phyloP scores from a whole-genome alignment of 2,329 filamentous ascomycete species.

The Monilinia polystroma region DNA sequence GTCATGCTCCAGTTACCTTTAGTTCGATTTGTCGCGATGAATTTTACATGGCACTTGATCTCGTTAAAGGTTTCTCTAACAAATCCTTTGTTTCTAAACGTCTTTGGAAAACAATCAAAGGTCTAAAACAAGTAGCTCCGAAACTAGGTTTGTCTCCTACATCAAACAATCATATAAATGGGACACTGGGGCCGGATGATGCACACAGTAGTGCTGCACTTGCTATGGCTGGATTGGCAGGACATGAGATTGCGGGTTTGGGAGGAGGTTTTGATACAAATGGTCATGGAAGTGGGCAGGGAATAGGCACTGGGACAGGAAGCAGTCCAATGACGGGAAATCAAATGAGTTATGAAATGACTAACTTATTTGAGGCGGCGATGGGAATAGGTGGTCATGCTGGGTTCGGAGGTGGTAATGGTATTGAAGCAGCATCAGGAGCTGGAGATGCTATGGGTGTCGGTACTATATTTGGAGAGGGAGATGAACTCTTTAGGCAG shows the following conservation, averaged over 20 bases:
- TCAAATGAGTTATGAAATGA: slow-evolving; percentile 42
- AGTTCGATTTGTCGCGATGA: slow-evolving; percentile 67
- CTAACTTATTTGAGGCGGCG: slow-evolving; percentile 40
- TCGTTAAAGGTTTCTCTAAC: slow-evolving; percentile 70
- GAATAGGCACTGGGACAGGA: slow-evolving; percentile 15
- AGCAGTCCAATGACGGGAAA: slow-evolving; percentile 39
- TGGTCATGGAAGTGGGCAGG: slow-evolving; percentile 20
- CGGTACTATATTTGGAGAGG: slow-evolving; percentile 39
- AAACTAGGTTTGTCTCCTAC: slow-evolving; percentile 53
- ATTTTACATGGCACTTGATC: slow-evolving; percentile 74
- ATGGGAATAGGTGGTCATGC: slow-evolving; percentile 34
- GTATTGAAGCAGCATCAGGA: slow-evolving; percentile 24
- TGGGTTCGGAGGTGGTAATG: slow-evolving; percentile 23
- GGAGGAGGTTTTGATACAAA: slow-evolving; percentile 24
- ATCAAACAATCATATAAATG: slow-evolving; percentile 2
- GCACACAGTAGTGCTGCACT: slow-evolving; percentile 53
- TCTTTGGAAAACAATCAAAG: slow-evolving; percentile 65
- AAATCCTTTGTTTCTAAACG: slow-evolving; percentile 71
- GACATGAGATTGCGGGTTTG: slow-evolving; percentile 38
- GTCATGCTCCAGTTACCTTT: slow-evolving; percentile 71
- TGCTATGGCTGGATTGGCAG: slow-evolving; percentile 56
- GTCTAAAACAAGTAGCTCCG: slow-evolving; percentile 70
- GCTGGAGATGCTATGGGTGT: slow-evolving; percentile 24
- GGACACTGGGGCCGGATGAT: slow-evolving; percentile 42
- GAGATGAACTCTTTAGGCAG: slow-evolving; percentile 40